Base-by-base conservation (phyloP, 257 asterid genomes). In the Nicotiana benthamiana region DNA sequence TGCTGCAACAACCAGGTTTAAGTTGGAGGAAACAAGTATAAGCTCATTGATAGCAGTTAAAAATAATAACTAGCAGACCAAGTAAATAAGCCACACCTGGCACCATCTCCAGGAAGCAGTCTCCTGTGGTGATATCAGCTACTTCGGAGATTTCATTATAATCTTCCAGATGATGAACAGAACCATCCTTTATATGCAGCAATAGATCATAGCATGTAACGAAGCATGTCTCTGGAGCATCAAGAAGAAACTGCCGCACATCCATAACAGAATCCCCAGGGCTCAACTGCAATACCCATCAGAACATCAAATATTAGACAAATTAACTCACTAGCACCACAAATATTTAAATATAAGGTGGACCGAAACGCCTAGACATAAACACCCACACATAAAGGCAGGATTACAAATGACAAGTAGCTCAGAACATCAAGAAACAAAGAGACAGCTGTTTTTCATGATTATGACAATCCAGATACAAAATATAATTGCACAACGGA, bases 231-330 rank as follows among this genome's bases (percentile, higher is more conserved):
- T 94, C 97, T 1, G 97, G 91, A 81, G 98, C 97, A 89, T 96
- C 98, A 78, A 92, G 94, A 87, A 96, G 97, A 94, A 94, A 94
- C 88, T 92, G 99, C 78, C 97, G 89, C 82, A 96, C 97, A 82
- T 96, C 99, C 97, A 94, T 92, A 11, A 92, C 98, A 65, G 98
- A 91, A 91, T 96, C 99, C 81, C 97, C 97, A 57, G 99, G 99
- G 82, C 97, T 94, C 89, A 96, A 88, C 99, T 96, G 95, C 84
- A 90, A 86, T 85, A 76, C 72, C 26, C 52, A 40, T 81, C 83
- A 84, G 13, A 81, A 48, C 68, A 77, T 82, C 80, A 53, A 78
- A 46, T 18, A 24, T 72, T 72, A 72, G 60, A 72, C 8, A 43
- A 43, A 70, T 59, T 43, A 43, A 22, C 60, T 2, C 60, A 72